A percentile compares a stretch with the other conserved stretches of the same genome.
phyloP scores from a whole-genome alignment of 2,329 filamentous ascomycete species.

The Botryotinia convoluta region DNA sequence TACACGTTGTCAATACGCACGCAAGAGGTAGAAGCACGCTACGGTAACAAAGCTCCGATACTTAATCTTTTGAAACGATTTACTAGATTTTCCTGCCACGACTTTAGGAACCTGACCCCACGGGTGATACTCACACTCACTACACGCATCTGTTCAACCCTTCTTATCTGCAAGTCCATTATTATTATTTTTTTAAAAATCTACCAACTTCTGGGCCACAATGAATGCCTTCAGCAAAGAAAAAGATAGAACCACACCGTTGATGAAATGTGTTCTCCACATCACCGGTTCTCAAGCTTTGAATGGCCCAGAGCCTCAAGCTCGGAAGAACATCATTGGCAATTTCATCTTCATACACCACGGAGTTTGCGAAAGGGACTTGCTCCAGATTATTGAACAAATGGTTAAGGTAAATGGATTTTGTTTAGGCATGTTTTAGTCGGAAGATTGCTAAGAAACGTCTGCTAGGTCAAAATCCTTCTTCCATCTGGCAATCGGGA shows the following conservation, averaged over 20 bases:
- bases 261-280: background rate
- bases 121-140: background rate
- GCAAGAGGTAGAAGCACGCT: background rate
- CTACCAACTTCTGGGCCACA: background rate
- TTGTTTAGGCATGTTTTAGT: no score
- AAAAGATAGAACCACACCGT: background rate
- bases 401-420: no score
- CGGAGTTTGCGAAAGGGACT: no score
- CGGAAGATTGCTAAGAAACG: no score
- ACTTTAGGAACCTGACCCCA: no score
- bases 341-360: background rate
- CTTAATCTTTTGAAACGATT: background rate
- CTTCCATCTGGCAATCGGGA: background rate
- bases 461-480: no score
- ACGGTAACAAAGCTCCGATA: background rate
- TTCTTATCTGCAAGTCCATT: no score
- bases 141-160: background rate
- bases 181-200: no score
- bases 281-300: background rate
- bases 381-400: no score
- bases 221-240: background rate
- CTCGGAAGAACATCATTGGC: background rate
- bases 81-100: background rate
- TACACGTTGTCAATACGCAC: background rate
- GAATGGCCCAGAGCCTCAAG: background rate